Percentiles rank a stretch among this genome's conserved stretches.
These are phyloP conservation scores for Juglanconis juglandina DNA, from an alignment of 2,329 filamentous ascomycete species.

Conservation along the genomic window DNA sequence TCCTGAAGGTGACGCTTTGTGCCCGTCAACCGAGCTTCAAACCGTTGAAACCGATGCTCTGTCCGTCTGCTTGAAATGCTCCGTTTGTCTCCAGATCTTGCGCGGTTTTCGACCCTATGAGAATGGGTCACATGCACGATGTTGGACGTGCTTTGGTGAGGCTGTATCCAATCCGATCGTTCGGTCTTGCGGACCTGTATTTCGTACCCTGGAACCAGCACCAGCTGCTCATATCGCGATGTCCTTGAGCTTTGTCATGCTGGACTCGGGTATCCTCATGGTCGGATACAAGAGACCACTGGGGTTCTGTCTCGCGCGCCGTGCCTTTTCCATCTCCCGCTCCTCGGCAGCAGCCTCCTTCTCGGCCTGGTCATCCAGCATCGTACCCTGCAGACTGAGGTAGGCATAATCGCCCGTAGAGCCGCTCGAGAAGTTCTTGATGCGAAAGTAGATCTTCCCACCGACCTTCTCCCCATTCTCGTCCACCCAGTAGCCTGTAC, in stretches of 20 bases:
- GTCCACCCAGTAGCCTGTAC: conserved; percentile 73
- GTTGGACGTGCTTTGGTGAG: too few relatives aligned
- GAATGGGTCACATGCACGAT: too few relatives aligned
- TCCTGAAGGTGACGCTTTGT: too few relatives aligned
- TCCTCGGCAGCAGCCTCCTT: conserved; percentile 54
- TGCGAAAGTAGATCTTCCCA: conserved; percentile 70
- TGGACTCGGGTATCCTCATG: conserved; percentile 48
- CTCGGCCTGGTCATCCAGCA: conserved; percentile 69
- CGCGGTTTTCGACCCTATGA: too few relatives aligned
- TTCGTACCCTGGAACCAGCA: too few relatives aligned
- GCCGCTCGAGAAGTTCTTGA: conserved; percentile 80
- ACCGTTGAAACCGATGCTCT: too few relatives aligned
- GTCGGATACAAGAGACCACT: conserved; percentile 27
- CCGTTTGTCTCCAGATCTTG: too few relatives aligned
- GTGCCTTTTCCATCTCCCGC: conserved; percentile 35
- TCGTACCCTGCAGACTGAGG: conserved; percentile 82
- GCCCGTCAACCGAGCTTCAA: too few relatives aligned
- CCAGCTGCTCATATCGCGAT: not conserved
- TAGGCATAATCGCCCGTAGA: conserved; percentile 74
- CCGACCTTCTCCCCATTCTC: conserved; percentile 65
- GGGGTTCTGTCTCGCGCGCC: conserved; percentile 34
- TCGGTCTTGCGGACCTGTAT: not conserved
- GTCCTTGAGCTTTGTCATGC: conserved; percentile 45
- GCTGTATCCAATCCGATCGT: not conserved
- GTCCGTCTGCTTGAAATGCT: too few relatives aligned